A percentile compares a stretch with the other conserved stretches of the same genome.
These are phyloP conservation scores for Colletotrichum eleusines DNA, from an alignment of 2,329 filamentous ascomycete genomes.

Conservation along the genomic window DNA sequence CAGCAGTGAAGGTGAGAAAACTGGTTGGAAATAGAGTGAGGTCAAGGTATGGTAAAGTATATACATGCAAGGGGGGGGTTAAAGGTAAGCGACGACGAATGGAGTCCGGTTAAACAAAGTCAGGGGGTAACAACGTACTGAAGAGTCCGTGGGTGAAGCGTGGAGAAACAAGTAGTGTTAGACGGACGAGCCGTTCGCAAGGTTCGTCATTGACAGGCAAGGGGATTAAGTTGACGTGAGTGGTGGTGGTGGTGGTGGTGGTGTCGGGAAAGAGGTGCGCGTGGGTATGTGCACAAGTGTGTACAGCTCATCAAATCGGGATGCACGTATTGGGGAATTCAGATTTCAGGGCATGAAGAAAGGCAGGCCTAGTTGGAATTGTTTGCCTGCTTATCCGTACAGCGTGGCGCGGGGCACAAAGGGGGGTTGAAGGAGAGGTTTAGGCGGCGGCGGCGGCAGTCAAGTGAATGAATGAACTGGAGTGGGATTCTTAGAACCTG, in stretches of 20 bases:
- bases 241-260: background rate
- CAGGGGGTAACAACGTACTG: conserved; percentile 33
- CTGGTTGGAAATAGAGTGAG: conserved; percentile 5
- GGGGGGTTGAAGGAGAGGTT: conserved; percentile 21
- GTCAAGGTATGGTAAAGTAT: conserved; percentile 24
- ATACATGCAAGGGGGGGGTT: conserved; percentile 1
- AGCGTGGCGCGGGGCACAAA: conserved; percentile 33
- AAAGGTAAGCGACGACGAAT: conserved; percentile 25
- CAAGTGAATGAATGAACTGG: conserved; percentile 19
- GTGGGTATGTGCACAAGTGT: conserved; percentile 4
- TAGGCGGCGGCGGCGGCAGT: conserved; percentile 23
- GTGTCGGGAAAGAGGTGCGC: conserved; percentile 3
- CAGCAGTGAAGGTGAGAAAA: conserved; percentile 12
- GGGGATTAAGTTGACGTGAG: conserved; percentile 1
- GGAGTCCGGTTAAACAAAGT: conserved; percentile 5
- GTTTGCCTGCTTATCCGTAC: background rate
- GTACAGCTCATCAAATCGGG: conserved; percentile 27
- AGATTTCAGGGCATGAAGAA: conserved; percentile 27
- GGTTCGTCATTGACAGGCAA: conserved; percentile 24
- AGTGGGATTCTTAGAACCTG: conserved; percentile 28
- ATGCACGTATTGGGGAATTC: conserved; percentile 37
- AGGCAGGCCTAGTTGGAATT: background rate
- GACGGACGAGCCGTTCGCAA: conserved; percentile 19
- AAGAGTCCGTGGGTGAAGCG: conserved; percentile 4
- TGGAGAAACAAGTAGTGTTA: conserved; percentile 13